Evolutionary conservation across 192 early-diverging fungal species (phyloP), one percentile per base, ranked within the genome.

Genomic region (Phycomyces blakesleeanus): DNA sequence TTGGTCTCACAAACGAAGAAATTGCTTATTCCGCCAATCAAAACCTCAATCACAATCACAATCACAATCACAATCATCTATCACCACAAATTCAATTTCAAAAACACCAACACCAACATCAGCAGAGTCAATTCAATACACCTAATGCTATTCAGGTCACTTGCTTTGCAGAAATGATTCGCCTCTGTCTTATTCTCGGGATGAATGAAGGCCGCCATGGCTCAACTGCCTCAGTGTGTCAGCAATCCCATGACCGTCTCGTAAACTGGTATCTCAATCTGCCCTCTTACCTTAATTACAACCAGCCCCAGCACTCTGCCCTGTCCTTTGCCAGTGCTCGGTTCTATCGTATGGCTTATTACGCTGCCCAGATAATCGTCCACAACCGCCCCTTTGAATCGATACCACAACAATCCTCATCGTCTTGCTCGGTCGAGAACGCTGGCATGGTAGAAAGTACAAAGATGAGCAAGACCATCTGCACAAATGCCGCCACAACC

Each of bases 281-380:
- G 10, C 64, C 73, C 20, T 44, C 55, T 16, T 69, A 64, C 34
- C 62, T 75, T n/a, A 55, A 75, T 37, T 70, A 70, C 40, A 57
- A 57, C 11, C 69, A 61, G 55, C 60, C 63, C 4, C 52, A 21
- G 12, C 51, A 68, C 26, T 54, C 65, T 54, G 27, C 21, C 14
- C 50, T 61, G 11, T 58, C 64, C 1, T 59, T 58, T 10, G 60
- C 61, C 15, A 61, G 63, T 21, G 61, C 68, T 3, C 39, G 50
- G 9, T 18, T 75, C n/a, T 75, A 66, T 24, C 63, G 55, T 37
- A 68, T 75, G 44, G 25, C 69, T 27, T 75, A 75, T 39, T 66
- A 75, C 54, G 61, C 73, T 0, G 67, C 64, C n/a, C 73, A 66
- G 9, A 64, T 75, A 25, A 64, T 75, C 51, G 26, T 75, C n/a